A percentile compares a stretch with the other conserved stretches of the same genome.
Conservation (phyloP, 208 protist species). For the Giardia muris region DNA sequence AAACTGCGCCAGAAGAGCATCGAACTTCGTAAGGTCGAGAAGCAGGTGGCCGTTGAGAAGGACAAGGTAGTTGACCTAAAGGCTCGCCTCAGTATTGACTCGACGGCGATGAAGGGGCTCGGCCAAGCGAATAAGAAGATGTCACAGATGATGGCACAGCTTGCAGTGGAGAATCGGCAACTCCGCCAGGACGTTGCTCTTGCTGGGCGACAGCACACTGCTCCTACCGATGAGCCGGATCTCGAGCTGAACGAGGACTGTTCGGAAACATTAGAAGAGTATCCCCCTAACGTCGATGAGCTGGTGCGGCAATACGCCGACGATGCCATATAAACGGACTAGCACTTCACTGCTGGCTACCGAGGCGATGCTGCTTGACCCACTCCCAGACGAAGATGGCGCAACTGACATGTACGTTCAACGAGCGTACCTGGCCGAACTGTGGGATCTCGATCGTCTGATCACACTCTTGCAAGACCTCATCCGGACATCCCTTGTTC, state of each 20-base stretch:
- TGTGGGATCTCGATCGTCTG: conserved; percentile 2
- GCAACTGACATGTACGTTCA: conserved; percentile 11
- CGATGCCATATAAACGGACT: not conserved
- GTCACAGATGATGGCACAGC: not conserved
- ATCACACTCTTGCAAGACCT: conserved; percentile 12
- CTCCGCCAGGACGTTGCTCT: not conserved
- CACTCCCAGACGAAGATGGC: not conserved
- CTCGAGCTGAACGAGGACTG: not conserved
- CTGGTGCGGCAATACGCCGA: not conserved
- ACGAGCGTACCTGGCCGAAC: not conserved
- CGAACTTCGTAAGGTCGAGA: not conserved
- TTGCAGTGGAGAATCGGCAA: not conserved
- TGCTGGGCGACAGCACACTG: not conserved
- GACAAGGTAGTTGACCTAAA: not conserved
- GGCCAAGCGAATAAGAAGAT: not conserved
- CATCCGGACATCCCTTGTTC: not conserved
- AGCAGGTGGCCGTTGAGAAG: not conserved
- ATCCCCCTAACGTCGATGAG: not conserved
- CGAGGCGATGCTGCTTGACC: not conserved
- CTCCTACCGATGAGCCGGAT: not conserved
- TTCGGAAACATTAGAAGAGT: not conserved
- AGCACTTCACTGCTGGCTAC: not conserved
- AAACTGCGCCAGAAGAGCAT: not conserved
- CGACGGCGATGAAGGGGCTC: not conserved
- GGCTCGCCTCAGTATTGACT: not conserved